Conservation (phyloP, 257 asterid genomes). For the Solanum pinnatisectum region DNA sequence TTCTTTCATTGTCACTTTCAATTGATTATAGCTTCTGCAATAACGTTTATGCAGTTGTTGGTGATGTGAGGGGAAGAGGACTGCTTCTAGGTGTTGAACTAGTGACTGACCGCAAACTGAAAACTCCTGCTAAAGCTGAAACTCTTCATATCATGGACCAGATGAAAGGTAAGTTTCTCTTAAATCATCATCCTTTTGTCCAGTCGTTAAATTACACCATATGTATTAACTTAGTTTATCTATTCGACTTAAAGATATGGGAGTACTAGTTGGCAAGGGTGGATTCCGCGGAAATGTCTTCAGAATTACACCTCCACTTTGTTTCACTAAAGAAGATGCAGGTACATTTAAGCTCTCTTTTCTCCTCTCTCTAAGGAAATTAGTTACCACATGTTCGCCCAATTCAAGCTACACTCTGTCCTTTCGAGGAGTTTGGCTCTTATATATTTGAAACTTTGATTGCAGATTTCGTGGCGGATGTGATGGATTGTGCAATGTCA, state of each 20-base stretch:
- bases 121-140: constrained; percentile 80
- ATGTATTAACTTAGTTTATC: background rate
- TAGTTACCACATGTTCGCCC: background rate
- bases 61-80: constrained; percentile 68
- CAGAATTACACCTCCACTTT: constrained; percentile 91
- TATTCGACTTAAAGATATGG: constrained; percentile 47
- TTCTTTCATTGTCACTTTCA: background rate
- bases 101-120: constrained; percentile 55
- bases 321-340: constrained; percentile 89
- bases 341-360: constrained; percentile 25
- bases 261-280: constrained; percentile 84
- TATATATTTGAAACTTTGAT: background rate
- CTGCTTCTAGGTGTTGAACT: constrained; percentile 87
- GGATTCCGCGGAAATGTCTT: constrained; percentile 85
- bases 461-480: constrained; percentile 68
- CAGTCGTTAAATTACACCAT: background rate
- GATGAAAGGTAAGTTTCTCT: constrained; percentile 55
- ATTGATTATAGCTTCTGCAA: background rate
- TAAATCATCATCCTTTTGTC: background rate
- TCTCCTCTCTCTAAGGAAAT: background rate
- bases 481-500: constrained; percentile 56
- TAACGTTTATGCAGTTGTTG: background rate
- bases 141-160: constrained; percentile 64
- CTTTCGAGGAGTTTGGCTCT: background rate
- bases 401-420: background rate